These are phyloP conservation scores for Talaromyces trachyspermus DNA, from an alignment of 495 filamentous ascomycete genomes.

Conservation along the genomic window DNA sequence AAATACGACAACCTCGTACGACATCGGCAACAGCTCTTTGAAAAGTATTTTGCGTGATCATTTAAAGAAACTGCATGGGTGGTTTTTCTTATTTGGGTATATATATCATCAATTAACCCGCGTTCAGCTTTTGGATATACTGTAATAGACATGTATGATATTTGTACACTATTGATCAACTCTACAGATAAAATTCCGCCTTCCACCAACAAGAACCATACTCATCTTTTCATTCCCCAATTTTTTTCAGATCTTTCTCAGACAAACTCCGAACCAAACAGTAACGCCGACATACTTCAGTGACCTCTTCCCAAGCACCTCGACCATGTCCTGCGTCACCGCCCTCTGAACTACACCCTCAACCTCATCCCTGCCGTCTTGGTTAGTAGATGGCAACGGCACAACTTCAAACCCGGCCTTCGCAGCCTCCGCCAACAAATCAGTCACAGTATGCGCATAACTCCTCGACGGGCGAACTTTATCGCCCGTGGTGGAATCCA, in stretches of 20 bases:
- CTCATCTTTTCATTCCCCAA: background rate
- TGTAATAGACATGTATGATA: constrained; percentile 11
- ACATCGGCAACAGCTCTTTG: constrained; percentile 44
- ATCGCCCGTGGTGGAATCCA: constrained; percentile 44
- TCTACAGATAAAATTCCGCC: too few species aligned
- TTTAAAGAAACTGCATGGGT: constrained; percentile 7
- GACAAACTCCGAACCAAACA: constrained; percentile 59
- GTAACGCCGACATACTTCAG: constrained; percentile 61
- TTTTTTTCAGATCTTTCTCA: constrained; percentile 32
- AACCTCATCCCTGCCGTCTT: constrained; percentile 9
- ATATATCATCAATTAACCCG: background rate
- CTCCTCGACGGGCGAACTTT: constrained; percentile 55
- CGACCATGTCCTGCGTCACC: constrained; percentile 44
- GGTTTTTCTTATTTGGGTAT: background rate
- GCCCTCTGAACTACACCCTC: constrained; percentile 36
- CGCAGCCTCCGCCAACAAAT: constrained; percentile 49
- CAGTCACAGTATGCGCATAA: constrained; percentile 48
- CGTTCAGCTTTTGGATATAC: too few species aligned
- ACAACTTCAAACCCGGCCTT: constrained; percentile 45
- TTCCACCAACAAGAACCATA: too few species aligned
- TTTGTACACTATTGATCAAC: constrained; percentile 7
- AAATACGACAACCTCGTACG: constrained; percentile 44
- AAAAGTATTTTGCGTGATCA: constrained; percentile 19
- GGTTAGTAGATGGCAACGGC: background rate
- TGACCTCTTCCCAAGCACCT: constrained; percentile 48